phyloP scores from a whole-genome alignment of 192 early-diverging fungal species.

The Coemansia sp. region DNA sequence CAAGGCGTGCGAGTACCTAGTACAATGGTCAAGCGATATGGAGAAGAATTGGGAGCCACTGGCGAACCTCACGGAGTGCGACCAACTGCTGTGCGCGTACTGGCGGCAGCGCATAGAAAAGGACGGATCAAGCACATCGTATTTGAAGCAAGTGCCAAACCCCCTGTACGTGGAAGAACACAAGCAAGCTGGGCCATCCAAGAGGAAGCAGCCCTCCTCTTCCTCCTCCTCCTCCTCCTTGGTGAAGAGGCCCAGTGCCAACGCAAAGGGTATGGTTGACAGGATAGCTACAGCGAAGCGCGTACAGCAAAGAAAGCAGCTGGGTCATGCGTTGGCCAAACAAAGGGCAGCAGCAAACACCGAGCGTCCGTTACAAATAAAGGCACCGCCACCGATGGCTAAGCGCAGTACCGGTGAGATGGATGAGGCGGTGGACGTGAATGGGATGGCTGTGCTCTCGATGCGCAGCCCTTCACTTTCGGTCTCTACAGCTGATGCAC shows the following conservation, averaged over 20 bases:
- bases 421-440: not conserved
- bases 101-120: slow-evolving; percentile 14
- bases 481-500: not conserved
- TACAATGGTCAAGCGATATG: slow-evolving; percentile 36
- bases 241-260: not conserved
- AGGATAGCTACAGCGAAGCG: slow-evolving; percentile 34
- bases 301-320: slow-evolving; percentile 33
- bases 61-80: slow-evolving; percentile 16
- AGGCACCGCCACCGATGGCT: slow-evolving; percentile 22
- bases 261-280: slow-evolving; percentile 8
- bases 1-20: slow-evolving; percentile 29
- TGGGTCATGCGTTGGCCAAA: slow-evolving; percentile 11
- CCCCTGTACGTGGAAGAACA: not conserved
- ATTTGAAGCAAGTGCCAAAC: not conserved
- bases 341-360: not conserved
- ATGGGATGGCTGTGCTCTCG: not conserved
- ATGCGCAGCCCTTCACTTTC: not conserved
- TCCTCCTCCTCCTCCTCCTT: too few relatives aligned
- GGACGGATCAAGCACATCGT: not conserved
- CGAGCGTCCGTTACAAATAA: not conserved
- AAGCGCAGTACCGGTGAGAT: slow-evolving; percentile 10
- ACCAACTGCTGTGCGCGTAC: slow-evolving; percentile 13
- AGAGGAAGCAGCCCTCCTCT: not conserved
- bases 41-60: slow-evolving; percentile 31
- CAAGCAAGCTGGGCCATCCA: not conserved